These are phyloP conservation scores for Pterocarpus macrocarpus DNA, from an alignment of 306 rosid species.

Conservation along the genomic window DNA sequence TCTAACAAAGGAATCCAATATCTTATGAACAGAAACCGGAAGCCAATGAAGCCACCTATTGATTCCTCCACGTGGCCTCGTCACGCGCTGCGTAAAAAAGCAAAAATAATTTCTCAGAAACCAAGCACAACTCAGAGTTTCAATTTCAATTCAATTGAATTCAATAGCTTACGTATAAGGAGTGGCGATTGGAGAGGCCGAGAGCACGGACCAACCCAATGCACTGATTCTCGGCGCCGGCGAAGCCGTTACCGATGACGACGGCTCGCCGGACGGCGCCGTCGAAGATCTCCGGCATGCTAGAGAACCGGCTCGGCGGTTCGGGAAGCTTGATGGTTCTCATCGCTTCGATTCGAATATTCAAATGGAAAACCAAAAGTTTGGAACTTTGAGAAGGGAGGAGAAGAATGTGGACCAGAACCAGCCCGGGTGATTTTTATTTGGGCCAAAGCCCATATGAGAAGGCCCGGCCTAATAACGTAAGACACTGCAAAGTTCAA, in stretches of 20 bases:
- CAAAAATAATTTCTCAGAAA: neutral
- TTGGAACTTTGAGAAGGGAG: neutral
- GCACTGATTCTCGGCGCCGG: slow-evolving; percentile 93
- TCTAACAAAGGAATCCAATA: slow-evolving; percentile 54
- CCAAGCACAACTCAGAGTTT: neutral
- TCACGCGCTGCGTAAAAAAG: slow-evolving; percentile 65
- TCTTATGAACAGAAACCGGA: slow-evolving; percentile 80
- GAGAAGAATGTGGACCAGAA: neutral
- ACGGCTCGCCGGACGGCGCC: slow-evolving; percentile 75
- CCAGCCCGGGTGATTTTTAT: neutral
- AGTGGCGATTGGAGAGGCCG: slow-evolving; percentile 70
- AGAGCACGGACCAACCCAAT: slow-evolving; percentile 89
- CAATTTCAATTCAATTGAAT: neutral
- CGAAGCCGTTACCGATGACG: slow-evolving; percentile 86
- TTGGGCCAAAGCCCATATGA: neutral
- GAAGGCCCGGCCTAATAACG: neutral
- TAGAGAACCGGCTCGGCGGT: slow-evolving; percentile 12
- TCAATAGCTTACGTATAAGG: slow-evolving; percentile 63
- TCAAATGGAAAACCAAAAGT: slow-evolving; percentile 4
- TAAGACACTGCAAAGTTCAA: neutral
- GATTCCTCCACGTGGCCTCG: slow-evolving; percentile 87
- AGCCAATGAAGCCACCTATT: slow-evolving; percentile 88
- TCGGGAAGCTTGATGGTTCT: slow-evolving; percentile 60
- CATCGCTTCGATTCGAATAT: slow-evolving; percentile 47
- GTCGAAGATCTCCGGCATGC: slow-evolving; percentile 56